Base-by-base conservation (phyloP, 805 yeast species). In the Suhomyces sp. region DNA sequence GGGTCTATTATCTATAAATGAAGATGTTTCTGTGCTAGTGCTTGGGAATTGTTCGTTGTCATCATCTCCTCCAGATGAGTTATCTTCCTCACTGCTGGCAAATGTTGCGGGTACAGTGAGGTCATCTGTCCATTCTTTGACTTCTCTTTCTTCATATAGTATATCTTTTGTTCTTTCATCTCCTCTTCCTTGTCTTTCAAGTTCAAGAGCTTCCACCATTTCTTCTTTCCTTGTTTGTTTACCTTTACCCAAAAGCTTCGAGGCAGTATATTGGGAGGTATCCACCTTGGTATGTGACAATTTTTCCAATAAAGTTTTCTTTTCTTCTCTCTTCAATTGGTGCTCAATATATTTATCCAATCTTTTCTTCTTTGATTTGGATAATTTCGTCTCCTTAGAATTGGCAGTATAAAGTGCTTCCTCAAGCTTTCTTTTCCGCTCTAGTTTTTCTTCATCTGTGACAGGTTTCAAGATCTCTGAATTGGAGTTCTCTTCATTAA, bases 301-400 rank as follows among this genome's bases (percentile, higher is more conserved):
- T 56, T 88, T 88, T 44, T 82, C 79, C 27, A 91, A 65, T 35
- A 91, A 65, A 3, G 75, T 73, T 47, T 84, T 84, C 58, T 85
- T 85, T 61, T 91, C 98, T 56, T 91, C 95, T 53, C 95, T 69
- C 51, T 83, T 83, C 48, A 88, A 54, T 56, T 88, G 96, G 61
- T 86, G 95, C 39, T 88, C 95, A 24, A 91, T 88, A 58, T 88
- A 91, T 59, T 91, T 91, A 43, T 91, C 97, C 28, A 91, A 63
- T 39, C 98, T 65, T 64, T 84, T 75, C 69, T 71, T 76, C 66
- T 91, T 83, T 31, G 82, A 74, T 32, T 78, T 67, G 0, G 90
- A 79, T 23, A 85, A 59, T 52, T 88, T 88, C 10, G 80, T 53
- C 40, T 86, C 91, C 36, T 74, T 67, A 16, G 51, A 46, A 36